Evolutionary conservation across 495 filamentous ascomycete genomes (phyloP).

Genomic region (Beverwykella pulmonaria): DNA sequence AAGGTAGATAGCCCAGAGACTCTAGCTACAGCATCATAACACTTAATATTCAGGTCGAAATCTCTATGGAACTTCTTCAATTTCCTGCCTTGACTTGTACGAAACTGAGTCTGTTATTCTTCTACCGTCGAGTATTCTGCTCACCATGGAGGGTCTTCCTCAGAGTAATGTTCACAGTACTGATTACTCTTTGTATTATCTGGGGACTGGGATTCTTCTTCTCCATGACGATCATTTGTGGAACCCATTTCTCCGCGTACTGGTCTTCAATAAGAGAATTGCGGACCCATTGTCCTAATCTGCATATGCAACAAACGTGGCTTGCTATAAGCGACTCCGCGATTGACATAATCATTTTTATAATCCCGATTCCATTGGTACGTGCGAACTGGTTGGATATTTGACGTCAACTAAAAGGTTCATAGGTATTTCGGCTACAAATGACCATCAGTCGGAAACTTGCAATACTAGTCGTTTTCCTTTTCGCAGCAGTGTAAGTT

Average conservation of each 20-base stretch:
- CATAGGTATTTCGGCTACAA: not conserved
- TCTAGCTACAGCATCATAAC: not conserved
- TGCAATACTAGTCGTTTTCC: not conserved
- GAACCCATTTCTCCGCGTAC: conserved; percentile 1
- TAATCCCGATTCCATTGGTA: conserved; percentile 11
- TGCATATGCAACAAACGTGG: not conserved
- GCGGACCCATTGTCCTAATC: not conserved
- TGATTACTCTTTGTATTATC: not conserved
- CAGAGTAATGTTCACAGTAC: not conserved
- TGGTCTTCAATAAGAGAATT: not conserved
- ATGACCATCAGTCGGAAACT: conserved; percentile 6
- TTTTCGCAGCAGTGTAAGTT: conserved; percentile 6
- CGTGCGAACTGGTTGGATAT: not conserved
- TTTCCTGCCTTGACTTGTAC: not conserved
- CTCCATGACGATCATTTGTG: conserved; percentile 2
- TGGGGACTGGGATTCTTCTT: conserved; percentile 11
- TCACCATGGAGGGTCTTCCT: not conserved
- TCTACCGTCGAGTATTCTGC: conserved; percentile 9
- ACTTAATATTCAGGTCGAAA: not conserved
- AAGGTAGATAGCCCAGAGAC: not conserved
- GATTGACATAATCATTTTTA: conserved; percentile 2
- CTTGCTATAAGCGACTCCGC: conserved; percentile 4
- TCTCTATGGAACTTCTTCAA: not conserved
- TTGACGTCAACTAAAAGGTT: not conserved
- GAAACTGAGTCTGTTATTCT: conserved; percentile 11